Evolutionary conservation across 2,329 filamentous ascomycete species (phyloP).

Genomic region (Graphilbum fragrans): DNA sequence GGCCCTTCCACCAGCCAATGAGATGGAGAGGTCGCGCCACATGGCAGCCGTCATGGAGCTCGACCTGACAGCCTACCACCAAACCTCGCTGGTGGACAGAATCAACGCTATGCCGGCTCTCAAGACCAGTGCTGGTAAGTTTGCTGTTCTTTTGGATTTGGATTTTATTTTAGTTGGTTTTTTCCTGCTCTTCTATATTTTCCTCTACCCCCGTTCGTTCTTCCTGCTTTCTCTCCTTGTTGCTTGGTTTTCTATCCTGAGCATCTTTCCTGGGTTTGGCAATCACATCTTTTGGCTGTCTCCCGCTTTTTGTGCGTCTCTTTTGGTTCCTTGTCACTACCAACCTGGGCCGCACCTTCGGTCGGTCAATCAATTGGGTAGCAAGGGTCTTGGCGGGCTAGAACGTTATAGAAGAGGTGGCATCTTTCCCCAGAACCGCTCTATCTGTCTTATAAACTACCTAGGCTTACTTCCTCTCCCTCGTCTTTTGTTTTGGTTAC

Average conservation of each 20-base stretch:
- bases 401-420: too few species aligned
- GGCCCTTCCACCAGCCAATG: constrained; percentile 17
- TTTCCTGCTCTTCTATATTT: not conserved
- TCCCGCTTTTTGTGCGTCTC: too few species aligned
- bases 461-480: too few species aligned
- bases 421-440: too few species aligned
- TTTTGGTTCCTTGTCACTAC: too few species aligned
- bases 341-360: too few species aligned
- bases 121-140: constrained; percentile 48
- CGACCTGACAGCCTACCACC: constrained; percentile 33
- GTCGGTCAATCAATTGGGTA: too few species aligned
- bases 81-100: constrained; percentile 37
- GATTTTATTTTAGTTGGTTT: not conserved
- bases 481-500: too few species aligned
- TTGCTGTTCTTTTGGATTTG: not conserved
- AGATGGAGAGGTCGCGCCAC: constrained; percentile 22
- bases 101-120: constrained; percentile 45
- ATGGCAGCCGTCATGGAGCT: constrained; percentile 32
- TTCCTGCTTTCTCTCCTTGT: not conserved
- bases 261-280: not conserved
- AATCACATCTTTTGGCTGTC: too few species aligned
- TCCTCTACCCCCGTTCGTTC: not conserved
- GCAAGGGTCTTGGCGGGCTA: too few species aligned
- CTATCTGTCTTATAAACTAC: too few species aligned
- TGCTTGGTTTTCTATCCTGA: not conserved